Conservation (phyloP, 768 basidiomycete species). For the Suillus americanus region DNA sequence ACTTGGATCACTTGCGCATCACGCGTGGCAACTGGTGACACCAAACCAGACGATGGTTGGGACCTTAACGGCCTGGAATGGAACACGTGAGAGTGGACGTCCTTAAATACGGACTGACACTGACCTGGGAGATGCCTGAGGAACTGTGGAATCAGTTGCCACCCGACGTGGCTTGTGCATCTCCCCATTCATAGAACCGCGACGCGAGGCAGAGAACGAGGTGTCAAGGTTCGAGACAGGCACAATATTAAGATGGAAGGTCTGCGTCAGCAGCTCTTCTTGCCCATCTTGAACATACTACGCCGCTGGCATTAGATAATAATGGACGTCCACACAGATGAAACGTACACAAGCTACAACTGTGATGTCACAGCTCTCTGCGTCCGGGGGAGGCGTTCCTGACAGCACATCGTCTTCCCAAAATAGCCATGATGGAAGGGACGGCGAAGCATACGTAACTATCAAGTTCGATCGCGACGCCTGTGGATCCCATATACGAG, state of each 20-base stretch:
- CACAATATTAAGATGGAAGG: slow-evolving; percentile 71
- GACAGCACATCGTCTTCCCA: slow-evolving; percentile 86
- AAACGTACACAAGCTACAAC: slow-evolving; percentile 69
- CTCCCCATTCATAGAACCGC: slow-evolving; percentile 48
- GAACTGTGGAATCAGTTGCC: slow-evolving; percentile 37
- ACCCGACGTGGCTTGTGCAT: slow-evolving; percentile 41
- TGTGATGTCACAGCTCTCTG: slow-evolving; percentile 73
- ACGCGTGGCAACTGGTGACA: slow-evolving; percentile 39
- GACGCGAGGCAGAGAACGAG: slow-evolving; percentile 42
- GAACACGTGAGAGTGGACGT: slow-evolving; percentile 10
- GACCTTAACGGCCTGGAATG: slow-evolving; percentile 31
- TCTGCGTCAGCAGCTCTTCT: slow-evolving; percentile 66
- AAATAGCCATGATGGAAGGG: slow-evolving; percentile 80
- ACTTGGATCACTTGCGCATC: slow-evolving; percentile 79
- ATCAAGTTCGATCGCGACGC: slow-evolving; percentile 77
- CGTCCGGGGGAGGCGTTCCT: slow-evolving; percentile 77
- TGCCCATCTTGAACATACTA: slow-evolving; percentile 74
- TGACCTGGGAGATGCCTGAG: slow-evolving; percentile 35
- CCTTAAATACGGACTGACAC: slow-evolving; percentile 5
- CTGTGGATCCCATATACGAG: slow-evolving; percentile 97
- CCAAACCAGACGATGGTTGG: slow-evolving; percentile 28
- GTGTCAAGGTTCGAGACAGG: slow-evolving; percentile 56
- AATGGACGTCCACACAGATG: slow-evolving; percentile 4
- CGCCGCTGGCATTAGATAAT: slow-evolving; percentile 18
- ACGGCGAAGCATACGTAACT: slow-evolving; percentile 79